phyloP scores from a whole-genome alignment of 139 green algal species.

The Volvox africanus region DNA sequence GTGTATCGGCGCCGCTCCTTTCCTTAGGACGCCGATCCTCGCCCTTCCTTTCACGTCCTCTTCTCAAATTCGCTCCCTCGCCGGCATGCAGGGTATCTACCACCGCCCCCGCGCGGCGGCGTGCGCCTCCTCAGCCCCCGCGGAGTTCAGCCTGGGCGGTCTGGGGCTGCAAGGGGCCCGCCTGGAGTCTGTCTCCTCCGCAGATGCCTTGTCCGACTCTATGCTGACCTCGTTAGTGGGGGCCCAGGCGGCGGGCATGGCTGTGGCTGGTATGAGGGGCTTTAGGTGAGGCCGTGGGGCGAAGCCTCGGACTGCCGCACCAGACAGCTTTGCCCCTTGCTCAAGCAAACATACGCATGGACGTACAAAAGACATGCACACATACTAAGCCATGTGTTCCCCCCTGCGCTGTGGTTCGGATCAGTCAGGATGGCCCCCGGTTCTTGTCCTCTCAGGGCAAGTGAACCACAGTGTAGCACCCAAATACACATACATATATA shows the following conservation, averaged over 20 bases:
- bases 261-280: neutral
- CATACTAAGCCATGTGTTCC: neutral
- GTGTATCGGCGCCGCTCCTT: neutral
- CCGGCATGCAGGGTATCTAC: constrained; percentile 49
- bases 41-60: neutral
- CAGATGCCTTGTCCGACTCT: constrained; percentile 44
- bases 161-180: neutral
- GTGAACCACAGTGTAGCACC: neutral
- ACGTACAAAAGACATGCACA: neutral
- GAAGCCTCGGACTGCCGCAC: neutral
- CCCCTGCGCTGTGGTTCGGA: neutral
- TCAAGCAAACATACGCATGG: neutral
- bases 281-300: neutral
- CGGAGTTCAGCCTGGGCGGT: constrained; percentile 6
- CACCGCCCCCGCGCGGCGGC: constrained; percentile 21
- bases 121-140: constrained; percentile 18
- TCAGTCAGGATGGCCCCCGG: neutral
- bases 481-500: too few relatives aligned
- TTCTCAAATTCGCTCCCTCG: neutral
- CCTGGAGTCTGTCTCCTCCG: constrained; percentile 26
- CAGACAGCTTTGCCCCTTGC: neutral
- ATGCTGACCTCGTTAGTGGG: constrained; percentile 14
- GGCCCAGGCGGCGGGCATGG: neutral
- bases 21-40: neutral
- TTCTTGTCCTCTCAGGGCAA: neutral